These are phyloP conservation scores for Vitis vinifera DNA, from an alignment of 164 flowering plant genomes.

Conservation along the genomic window ASM3070453v1 NC_081823.1:2300001-2300500, in stretches of 20 bases:
- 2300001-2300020: conserved; percentile 92
- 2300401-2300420: no score
- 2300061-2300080: conserved; percentile 35
- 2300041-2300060: conserved; percentile 44
- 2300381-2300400: neutral
- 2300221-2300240: conserved; percentile 53
- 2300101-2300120: conserved; percentile 73
- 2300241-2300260: conserved; percentile 53
- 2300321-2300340: conserved; percentile 41
- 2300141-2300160: neutral
- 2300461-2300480: no score
- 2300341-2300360: neutral
- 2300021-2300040: conserved; percentile 58
- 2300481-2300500: no score
- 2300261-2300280: conserved; percentile 47
- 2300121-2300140: neutral
- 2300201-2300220: conserved; percentile 40
- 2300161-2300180: neutral
- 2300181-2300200: neutral
- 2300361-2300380: neutral
- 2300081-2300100: conserved; percentile 61
- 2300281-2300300: conserved; percentile 50
- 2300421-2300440: no score
- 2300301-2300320: conserved; percentile 64
- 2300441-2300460: no score